These are phyloP conservation scores for Colletotrichum sansevieriae DNA, from an alignment of 2,329 filamentous ascomycete species.

Conservation along the genomic window DNA sequence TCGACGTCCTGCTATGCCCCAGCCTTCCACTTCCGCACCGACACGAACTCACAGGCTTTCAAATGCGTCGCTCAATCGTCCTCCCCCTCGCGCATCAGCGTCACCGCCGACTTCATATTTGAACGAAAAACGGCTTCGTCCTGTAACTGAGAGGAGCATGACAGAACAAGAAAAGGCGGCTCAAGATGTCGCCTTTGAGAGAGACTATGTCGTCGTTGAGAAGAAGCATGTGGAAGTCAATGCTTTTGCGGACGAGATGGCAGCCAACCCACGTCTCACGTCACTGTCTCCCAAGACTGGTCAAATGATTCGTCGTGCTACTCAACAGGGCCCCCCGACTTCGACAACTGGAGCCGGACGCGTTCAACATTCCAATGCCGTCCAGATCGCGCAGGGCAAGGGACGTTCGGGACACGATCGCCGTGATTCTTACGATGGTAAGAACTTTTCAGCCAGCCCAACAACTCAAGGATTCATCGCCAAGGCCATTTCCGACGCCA, in stretches of 20 bases:
- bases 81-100: conserved; percentile 50
- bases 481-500: conserved; percentile 95
- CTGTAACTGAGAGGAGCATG: conserved; percentile 47
- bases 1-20: conserved; percentile 60
- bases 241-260: conserved; percentile 94
- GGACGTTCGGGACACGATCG: conserved; percentile 77
- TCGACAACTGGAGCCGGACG: conserved; percentile 78
- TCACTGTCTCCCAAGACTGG: conserved; percentile 66
- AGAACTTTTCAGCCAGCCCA: conserved; percentile 76
- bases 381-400: conserved; percentile 79
- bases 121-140: conserved; percentile 50
- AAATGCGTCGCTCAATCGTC: conserved; percentile 54
- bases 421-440: conserved; percentile 80
- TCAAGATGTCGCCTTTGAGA: conserved; percentile 89
- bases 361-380: conserved; percentile 75
- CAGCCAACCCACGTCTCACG: conserved; percentile 79
- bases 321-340: conserved; percentile 79
- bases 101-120: conserved; percentile 52
- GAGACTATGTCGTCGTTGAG: conserved; percentile 96
- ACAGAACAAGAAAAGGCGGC: conserved; percentile 79
- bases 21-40: conserved; percentile 64
- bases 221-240: conserved; percentile 97
- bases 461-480: conserved; percentile 92
- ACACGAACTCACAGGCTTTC: conserved; percentile 58
- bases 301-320: conserved; percentile 79